Conservation (phyloP, 306 rosid genomes). For the Acacia crassicarpa region DNA sequence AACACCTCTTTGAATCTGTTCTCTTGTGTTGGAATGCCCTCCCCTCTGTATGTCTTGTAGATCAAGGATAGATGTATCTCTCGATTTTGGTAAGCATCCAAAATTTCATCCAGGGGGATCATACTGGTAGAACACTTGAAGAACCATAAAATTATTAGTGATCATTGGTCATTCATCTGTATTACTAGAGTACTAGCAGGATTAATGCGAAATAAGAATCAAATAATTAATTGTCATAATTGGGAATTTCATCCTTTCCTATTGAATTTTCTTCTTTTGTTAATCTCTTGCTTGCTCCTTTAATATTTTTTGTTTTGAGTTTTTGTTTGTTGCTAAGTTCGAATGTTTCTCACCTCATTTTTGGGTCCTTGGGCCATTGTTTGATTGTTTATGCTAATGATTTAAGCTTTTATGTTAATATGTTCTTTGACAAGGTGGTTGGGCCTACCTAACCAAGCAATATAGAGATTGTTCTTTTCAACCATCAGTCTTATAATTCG, state of each 20-base stretch:
- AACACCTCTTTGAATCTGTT: background rate
- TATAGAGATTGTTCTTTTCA: background rate
- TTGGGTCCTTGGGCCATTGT: background rate
- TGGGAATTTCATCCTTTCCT: background rate
- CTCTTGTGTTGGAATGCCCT: background rate
- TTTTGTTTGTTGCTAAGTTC: background rate
- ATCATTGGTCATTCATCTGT: background rate
- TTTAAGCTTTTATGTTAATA: background rate
- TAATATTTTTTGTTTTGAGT: background rate
- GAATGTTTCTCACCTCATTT: background rate
- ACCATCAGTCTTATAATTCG: background rate
- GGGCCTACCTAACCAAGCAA: background rate
- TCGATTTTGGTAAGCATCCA: background rate
- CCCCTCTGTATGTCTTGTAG: background rate
- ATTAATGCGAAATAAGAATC: background rate
- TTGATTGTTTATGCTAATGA: background rate
- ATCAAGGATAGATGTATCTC: background rate
- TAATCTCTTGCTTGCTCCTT: background rate
- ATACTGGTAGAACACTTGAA: background rate
- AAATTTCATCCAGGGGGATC: background rate
- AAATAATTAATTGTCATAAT: background rate
- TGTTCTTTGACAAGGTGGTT: background rate
- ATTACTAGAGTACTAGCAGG: background rate
- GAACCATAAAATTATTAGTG: background rate
- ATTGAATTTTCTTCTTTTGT: background rate